Conservation (phyloP, 2,329 filamentous ascomycete genomes). For the Raffaelea deltoideospora region DNA sequence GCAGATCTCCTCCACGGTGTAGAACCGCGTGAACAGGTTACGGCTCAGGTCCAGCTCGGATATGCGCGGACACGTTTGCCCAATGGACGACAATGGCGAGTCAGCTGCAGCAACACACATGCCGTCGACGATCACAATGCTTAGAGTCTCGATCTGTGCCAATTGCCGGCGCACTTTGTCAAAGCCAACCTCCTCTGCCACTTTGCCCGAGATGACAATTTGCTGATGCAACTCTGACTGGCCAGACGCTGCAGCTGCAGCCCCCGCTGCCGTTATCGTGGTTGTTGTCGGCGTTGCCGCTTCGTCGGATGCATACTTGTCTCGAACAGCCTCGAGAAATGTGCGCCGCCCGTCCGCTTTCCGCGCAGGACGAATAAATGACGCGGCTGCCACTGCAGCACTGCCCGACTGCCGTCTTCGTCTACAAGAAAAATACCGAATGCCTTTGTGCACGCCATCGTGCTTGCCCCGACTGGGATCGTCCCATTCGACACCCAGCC, state of each 20-base stretch:
- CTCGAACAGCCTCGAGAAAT: constrained; percentile 64
- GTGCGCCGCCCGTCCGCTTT: constrained; percentile 50
- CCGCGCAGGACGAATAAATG: constrained; percentile 71
- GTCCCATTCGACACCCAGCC: constrained; percentile 97
- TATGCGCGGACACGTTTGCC: constrained; percentile 47
- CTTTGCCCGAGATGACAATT: constrained; percentile 62
- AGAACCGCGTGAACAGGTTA: constrained; percentile 59
- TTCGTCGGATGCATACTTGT: constrained; percentile 64
- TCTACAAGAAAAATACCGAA: constrained; percentile 71
- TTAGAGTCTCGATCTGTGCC: constrained; percentile 62
- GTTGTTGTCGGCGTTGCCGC: constrained; percentile 5
- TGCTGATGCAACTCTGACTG: constrained; percentile 19
- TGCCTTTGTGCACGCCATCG: constrained; percentile 65
- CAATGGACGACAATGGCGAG: constrained; percentile 24
- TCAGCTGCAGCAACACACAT: constrained; percentile 38
- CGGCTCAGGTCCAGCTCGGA: constrained; percentile 71
- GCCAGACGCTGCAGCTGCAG: constrained; percentile 8
- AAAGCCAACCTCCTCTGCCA: constrained; percentile 87
- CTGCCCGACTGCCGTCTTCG: constrained; percentile 1
- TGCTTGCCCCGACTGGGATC: constrained; percentile 78
- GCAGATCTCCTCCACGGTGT: constrained; percentile 57
- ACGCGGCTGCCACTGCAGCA: constrained; percentile 45
- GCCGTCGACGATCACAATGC: constrained; percentile 69
- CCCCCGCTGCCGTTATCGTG: too few relatives aligned
- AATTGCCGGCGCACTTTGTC: constrained; percentile 78